Evolutionary conservation across 768 basidiomycete species (phyloP), one percentile per base, ranked within the genome.

Genomic region (Phaeotremella skinneri): DNA sequence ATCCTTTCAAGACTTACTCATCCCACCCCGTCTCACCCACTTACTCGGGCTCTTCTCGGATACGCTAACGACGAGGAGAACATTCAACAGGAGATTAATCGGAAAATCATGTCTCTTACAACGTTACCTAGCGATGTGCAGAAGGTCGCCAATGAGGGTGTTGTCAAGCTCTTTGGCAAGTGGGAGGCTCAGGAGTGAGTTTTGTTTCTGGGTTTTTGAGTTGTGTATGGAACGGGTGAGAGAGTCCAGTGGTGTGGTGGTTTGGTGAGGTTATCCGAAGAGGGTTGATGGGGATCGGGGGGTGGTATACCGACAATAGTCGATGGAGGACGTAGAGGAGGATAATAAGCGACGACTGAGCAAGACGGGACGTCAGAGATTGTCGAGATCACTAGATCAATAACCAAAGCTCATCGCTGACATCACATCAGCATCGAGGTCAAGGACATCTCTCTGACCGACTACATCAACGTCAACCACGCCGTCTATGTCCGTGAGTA

Each of bases 381-480:
- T 17, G 55, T 14, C 23, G 45, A 31, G 13, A 48, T 23, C 11
- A 49, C 26, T 14, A 17, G 54, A 2, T 17, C 7, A 29, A 14
- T 31, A n/a, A 20, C 45, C 49, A 20, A 16, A 11, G 37, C 49
- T 17, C 39, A 48, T 45, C 31, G 55, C 55, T 56, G 55, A 52
- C 39, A 52, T n/a, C 41, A 25, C 34, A 25, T 41, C 69, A 94
- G 92, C 79, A 89, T 97, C 73, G 94, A 97, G 79, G 92, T 97
- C 77, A 96, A 96, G 82, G 96, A 99, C 76, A 98, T 99, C 80
- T 99, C 96, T 69, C 81, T 99, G 73, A 89, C 90, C 58, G 96
- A 99, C 81, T 98, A 99, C 86, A 96, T 99, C 80, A 93, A 98
- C 83, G 88, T 94, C 80, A 90, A 90, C 78, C 90, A 96, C 79